These are phyloP conservation scores for Leccinum disarticulatum DNA, from an alignment of 768 basidiomycete genomes.

Conservation along the genomic window DNA sequence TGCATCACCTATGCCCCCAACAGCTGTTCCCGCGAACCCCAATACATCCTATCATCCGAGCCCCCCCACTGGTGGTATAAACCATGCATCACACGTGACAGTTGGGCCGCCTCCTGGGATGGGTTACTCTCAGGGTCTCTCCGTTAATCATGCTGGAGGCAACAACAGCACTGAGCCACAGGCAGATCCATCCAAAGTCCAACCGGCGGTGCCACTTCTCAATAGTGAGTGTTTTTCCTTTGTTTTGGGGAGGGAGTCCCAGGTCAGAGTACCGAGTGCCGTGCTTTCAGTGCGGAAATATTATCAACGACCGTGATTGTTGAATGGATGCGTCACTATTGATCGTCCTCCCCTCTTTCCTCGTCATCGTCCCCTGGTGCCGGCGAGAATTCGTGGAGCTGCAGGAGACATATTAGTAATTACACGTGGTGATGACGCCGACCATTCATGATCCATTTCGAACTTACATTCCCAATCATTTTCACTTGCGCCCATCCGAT, in stretches of 20 bases:
- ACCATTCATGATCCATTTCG: slow-evolving; percentile 14
- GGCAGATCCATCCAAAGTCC: slow-evolving; percentile 29
- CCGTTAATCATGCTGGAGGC: slow-evolving; percentile 23
- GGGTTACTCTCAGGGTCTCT: slow-evolving; percentile 39
- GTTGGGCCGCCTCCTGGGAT: slow-evolving; percentile 74
- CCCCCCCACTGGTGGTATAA: slow-evolving; percentile 15
- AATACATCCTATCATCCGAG: slow-evolving; percentile 12
- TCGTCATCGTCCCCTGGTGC: slow-evolving; percentile 24
- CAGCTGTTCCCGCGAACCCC: slow-evolving; percentile 10
- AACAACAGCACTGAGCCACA: slow-evolving; percentile 20
- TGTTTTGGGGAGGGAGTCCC: slow-evolving; percentile 71
- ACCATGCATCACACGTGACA: slow-evolving; percentile 25
- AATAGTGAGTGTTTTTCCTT: slow-evolving; percentile 67
- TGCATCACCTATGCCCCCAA: slow-evolving; percentile 39
- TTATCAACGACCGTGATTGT: slow-evolving; percentile 65
- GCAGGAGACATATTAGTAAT: slow-evolving; percentile 22
- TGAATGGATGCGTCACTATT: slow-evolving; percentile 36
- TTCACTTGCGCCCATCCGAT: slow-evolving; percentile 8
- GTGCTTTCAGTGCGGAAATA: slow-evolving; percentile 89
- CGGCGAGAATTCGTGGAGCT: slow-evolving; percentile 30
- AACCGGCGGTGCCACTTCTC: slow-evolving; percentile 18
- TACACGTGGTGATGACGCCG: slow-evolving; percentile 25
- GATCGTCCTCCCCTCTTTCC: slow-evolving; percentile 20
- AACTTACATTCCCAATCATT: slow-evolving; percentile 8
- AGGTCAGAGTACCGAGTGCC: slow-evolving; percentile 85